phyloP scores from a whole-genome alignment of 306 rosid species.

The Quercus suber region DNA sequence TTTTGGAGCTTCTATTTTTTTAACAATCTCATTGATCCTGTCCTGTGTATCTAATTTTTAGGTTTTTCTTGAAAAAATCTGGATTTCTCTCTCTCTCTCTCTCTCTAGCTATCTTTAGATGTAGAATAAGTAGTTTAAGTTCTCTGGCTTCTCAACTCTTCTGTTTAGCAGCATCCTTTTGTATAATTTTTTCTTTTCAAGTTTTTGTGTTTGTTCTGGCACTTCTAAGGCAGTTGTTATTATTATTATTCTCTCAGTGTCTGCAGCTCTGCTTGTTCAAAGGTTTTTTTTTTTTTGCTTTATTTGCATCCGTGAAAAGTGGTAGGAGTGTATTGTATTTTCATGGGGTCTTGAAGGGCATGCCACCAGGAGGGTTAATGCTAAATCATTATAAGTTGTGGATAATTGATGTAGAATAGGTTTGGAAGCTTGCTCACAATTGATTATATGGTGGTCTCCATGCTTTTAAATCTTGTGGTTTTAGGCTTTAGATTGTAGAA shows the following conservation, averaged over 20 bases:
- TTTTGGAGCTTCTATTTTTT: slow-evolving; percentile 2
- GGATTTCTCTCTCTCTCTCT: neutral
- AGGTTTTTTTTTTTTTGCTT: neutral
- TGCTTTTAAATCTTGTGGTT: too few species aligned
- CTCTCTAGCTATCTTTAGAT: neutral
- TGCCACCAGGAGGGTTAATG: neutral
- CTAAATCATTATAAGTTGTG: neutral
- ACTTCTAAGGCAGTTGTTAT: neutral
- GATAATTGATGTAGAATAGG: neutral
- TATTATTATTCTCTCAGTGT: neutral
- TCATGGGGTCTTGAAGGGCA: neutral
- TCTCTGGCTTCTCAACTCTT: neutral
- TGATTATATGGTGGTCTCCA: neutral
- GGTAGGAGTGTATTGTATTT: neutral
- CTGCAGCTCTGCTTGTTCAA: neutral
- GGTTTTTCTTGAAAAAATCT: neutral
- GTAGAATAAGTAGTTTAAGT: neutral
- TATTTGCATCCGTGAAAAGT: neutral
- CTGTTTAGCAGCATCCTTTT: neutral
- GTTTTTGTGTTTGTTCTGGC: neutral
- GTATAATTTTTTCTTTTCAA: neutral
- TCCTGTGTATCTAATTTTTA: neutral
- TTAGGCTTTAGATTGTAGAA: too few species aligned
- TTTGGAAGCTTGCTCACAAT: neutral
- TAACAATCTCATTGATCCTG: neutral